Evolutionary conservation across 129 eudicot genomes (phyloP), one percentile per base, ranked within the genome.

Genomic region (Lactuca saligna): DNA sequence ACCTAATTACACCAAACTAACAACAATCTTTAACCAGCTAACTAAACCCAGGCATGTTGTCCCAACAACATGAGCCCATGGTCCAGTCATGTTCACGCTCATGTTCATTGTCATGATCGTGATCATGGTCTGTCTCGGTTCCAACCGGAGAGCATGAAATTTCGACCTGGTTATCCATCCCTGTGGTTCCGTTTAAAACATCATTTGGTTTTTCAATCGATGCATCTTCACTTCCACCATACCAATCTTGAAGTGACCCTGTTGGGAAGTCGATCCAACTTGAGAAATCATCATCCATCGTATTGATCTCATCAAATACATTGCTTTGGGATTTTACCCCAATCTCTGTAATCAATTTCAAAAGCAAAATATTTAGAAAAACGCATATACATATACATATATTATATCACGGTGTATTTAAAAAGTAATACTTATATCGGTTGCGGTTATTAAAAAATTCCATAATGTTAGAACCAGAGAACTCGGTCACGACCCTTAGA

Each of bases 191-290:
- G 17, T 78, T 51, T 4, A 66, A 56, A 31, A 56, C 72, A 13
- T 64, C 79, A 2, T 83, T 68, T 15, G 75, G 74, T 58, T 81
- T 70, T 54, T 66, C 78, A 2, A 41, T 69, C 44, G 88, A 63
- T 17, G 56, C 71, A 13, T 58, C 64, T 15, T 59, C 82, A 17
- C 53, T 63, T 54, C 55, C 89, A 7, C 70, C 82, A 11, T 78
- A 79, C 89, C 89, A 84, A 29, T 80, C 84, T 10, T 86, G 87
- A 8, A 79, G 76, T 9, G 80, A 76, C 17, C 72, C 89, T 1
- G 85, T 55, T 7, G 95, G 95, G 72, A 88, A 81, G 55, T 91
- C 90, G 4, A 91, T 87, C 79, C 89, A 81, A 72, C 76, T 78
- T 65, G 81, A 39, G 14, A 91, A 72, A 69, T 85, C 97, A 12